Base-by-base conservation (phyloP, 2,329 filamentous ascomycete genomes). In the Aspergillus sp. region DNA sequence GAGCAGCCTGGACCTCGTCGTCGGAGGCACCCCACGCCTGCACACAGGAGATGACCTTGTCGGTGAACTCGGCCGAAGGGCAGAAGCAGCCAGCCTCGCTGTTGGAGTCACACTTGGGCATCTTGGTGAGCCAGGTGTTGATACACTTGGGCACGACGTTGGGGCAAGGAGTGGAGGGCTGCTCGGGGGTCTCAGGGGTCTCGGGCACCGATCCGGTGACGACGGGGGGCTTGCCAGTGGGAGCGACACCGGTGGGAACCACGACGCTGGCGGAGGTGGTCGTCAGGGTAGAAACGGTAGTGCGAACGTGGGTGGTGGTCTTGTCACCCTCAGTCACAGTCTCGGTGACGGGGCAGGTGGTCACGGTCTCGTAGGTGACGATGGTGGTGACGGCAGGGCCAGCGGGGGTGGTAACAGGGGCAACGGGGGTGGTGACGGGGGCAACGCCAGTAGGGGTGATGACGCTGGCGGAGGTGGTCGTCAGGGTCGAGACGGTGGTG, bases 81-180 rank as follows among this genome's bases (percentile, higher is more conserved):
- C 94, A 98, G 88, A 91, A 96, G 86, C 94, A 98, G 66, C 80
- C 78, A 60, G 83, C 79, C 72, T 96, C 91, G 49, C 89, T 88
- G 87, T 96, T 96, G 80, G 91, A 87, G 69, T 84, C 83, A 86
- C 94, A 98, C 73, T 85, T 81, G 54, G 90, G 85, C 11, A 75
- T 65, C 62, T 83, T 78, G 74, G 86, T 85, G 71, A 96, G 79
- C 91, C 92, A 97, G 70, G 92, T 96, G 85, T 94, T 95, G 79
- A 98, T 81, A 82, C 94, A 98, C 73, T 87, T 87, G 64, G 94
- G 93, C 53, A 97, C 88, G 52, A 93, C 85, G 26, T 82, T 78
- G 59, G 92, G 92, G 78, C 87, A 80, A 31, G 70, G 68, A 26
- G 73, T 72, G 3, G 71, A 64, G 39, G 69, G 70, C 32, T 71